phyloP scores from a whole-genome alignment of 495 filamentous ascomycete genomes.

The Sabuloglossum arenarium region DNA sequence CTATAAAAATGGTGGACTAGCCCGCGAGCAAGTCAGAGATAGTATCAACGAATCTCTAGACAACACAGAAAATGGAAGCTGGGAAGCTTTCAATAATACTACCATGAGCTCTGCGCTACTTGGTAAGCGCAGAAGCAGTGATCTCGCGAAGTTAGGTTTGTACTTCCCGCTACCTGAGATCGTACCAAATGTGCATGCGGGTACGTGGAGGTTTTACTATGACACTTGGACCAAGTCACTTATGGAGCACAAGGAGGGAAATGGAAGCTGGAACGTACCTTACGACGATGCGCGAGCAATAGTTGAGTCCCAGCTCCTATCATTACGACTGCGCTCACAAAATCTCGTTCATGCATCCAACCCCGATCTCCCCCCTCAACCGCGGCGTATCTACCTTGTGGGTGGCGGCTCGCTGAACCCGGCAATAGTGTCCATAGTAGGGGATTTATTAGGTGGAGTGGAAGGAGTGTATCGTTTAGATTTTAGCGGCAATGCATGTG shows the following conservation, averaged over 20 bases:
- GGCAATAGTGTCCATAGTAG: constrained; percentile 61
- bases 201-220: constrained; percentile 69
- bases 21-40: constrained; percentile 75
- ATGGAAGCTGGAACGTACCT: constrained; percentile 25
- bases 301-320: constrained; percentile 83
- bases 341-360: constrained; percentile 38
- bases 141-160: constrained; percentile 26
- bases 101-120: constrained; percentile 38
- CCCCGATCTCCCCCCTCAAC: constrained; percentile 49
- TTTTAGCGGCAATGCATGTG: constrained; percentile 91
- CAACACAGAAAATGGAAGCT: constrained; percentile 26
- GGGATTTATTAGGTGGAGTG: constrained; percentile 66
- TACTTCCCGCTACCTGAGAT: constrained; percentile 94
- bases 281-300: constrained; percentile 65
- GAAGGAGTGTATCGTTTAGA: constrained; percentile 87
- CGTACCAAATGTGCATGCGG: constrained; percentile 67
- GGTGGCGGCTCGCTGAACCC: constrained; percentile 77
- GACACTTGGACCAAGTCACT: constrained; percentile 22
- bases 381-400: constrained; percentile 77
- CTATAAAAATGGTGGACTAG: constrained; percentile 94
- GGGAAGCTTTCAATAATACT: constrained; percentile 57
- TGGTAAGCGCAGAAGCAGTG: constrained; percentile 10
- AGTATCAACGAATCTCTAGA: constrained; percentile 28
- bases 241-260: constrained; percentile 19
- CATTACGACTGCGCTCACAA: constrained; percentile 62